Base-by-base conservation (phyloP, 352 stramenopile species). In the Thalassiosira hispida region DNA sequence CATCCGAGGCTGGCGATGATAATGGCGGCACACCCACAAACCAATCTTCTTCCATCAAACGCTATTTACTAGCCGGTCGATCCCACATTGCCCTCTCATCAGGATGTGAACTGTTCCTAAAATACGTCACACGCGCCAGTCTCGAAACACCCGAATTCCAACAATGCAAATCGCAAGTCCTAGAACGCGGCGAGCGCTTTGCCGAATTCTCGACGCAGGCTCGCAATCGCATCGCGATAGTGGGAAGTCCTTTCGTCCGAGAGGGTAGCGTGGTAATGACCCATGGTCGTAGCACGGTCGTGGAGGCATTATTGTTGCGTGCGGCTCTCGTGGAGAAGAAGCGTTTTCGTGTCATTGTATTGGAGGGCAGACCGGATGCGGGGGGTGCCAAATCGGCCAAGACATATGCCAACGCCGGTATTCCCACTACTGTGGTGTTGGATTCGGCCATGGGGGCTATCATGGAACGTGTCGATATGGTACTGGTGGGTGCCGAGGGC, bases 381-480 rank as follows among this genome's bases (percentile, higher is more conserved):
- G 93, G 91, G 20, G 96, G 96, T 63, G 97, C 92, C 29, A 92
- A 94, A 63, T 96, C 92, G 14, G 96, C 96, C 0, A 79, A 93
- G 66, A 85, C 94, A 46, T 95, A 98, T 61, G 83, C 94, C 14
- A 72, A 74, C 1, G 93, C 87, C 0, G 94, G 95, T 20, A 98
- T 98, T 73, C 96, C 96, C 2, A 97, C 95, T n/a, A 98, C 91
- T 7, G 92, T 99, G 1, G 96, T 99, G 63, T 79, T 98, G 35
- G 97, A 99, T 89, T 95, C 95, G 51, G 96, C 96, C 1, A 96
- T 98, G 66, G 97, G 92, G 2, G 98, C 97, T 84, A 94, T 97
- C 66, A 98, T 98, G 96, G 97, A 99, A 86, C 81, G 94, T 38
- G 92, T 97, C 12, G 96, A 98, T 84, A 94, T 98, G 81, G 96